phyloP scores from a whole-genome alignment of 2,329 filamentous ascomycete species.

The Phoma sp. region DNA sequence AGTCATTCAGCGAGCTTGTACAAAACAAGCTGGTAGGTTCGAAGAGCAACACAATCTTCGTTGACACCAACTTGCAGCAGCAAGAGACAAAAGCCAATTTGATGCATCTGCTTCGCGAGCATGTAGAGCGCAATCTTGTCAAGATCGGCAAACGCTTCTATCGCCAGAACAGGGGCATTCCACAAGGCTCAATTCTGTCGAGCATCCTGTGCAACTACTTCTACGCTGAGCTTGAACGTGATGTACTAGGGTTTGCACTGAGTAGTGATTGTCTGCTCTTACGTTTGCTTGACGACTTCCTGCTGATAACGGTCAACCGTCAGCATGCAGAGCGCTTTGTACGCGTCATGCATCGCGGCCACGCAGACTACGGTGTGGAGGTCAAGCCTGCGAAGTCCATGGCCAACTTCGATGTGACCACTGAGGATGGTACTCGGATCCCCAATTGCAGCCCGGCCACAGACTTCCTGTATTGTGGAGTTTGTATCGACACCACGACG shows the following conservation, averaged over 20 bases:
- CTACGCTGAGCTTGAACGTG: slow-evolving; percentile 83
- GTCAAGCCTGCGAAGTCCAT: slow-evolving; percentile 82
- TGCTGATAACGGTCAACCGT: slow-evolving; percentile 78
- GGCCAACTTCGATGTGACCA: slow-evolving; percentile 75
- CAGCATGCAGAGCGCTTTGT: slow-evolving; percentile 75
- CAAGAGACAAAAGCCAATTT: slow-evolving; percentile 65
- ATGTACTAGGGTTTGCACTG: slow-evolving; percentile 71
- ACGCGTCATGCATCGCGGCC: slow-evolving; percentile 77
- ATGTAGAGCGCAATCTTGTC: slow-evolving; percentile 84
- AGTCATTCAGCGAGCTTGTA: slow-evolving; percentile 43
- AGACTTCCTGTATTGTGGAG: slow-evolving; percentile 89
- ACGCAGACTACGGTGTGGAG: slow-evolving; percentile 79
- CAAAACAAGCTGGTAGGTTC: slow-evolving; percentile 34
- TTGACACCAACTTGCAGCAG: slow-evolving; percentile 70
- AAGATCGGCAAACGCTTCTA: slow-evolving; percentile 89
- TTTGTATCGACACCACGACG: slow-evolving; percentile 74
- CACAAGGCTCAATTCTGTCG: slow-evolving; percentile 89
- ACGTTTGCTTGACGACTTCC: slow-evolving; percentile 89
- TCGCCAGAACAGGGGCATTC: slow-evolving; percentile 86
- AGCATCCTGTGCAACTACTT: slow-evolving; percentile 93
- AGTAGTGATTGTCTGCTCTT: slow-evolving; percentile 70
- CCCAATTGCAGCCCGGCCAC: slow-evolving; percentile 48
- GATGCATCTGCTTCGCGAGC: slow-evolving; percentile 74
- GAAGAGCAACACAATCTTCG: slow-evolving; percentile 73
- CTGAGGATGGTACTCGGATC: slow-evolving; percentile 58